Evolutionary conservation across 2,329 filamentous ascomycete species (phyloP).

Genomic region (Thielaviopsis euricoi): DNA sequence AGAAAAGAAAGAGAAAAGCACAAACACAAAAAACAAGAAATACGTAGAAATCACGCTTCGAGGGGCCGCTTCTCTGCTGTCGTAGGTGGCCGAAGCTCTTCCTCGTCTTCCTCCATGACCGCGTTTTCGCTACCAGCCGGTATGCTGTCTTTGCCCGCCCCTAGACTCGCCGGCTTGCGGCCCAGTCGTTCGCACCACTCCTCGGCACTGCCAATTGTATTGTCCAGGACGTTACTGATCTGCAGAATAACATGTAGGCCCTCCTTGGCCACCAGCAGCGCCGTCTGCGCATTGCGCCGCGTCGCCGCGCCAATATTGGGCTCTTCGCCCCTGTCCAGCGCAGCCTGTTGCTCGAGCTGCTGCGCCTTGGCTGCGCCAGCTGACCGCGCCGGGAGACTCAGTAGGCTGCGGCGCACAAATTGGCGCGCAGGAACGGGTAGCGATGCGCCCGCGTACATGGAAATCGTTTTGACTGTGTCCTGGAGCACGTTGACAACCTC

Average conservation of each 20-base stretch:
- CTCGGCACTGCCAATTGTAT: slow-evolving; percentile 80
- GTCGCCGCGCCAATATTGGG: slow-evolving; percentile 8
- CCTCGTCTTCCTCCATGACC: slow-evolving; percentile 14
- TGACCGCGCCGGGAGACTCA: slow-evolving; percentile 71
- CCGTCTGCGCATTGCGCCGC: slow-evolving; percentile 49
- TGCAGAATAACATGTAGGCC: slow-evolving; percentile 89
- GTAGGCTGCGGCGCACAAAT: slow-evolving; percentile 69
- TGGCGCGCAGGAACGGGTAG: slow-evolving; percentile 75
- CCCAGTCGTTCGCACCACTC: slow-evolving; percentile 75
- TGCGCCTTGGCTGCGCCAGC: slow-evolving; percentile 40
- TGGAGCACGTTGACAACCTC: slow-evolving; percentile 68
- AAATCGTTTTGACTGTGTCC: slow-evolving; percentile 68
- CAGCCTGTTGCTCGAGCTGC: slow-evolving; percentile 5
- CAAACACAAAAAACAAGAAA: not conserved
- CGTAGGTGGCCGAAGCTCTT: slow-evolving; percentile 13
- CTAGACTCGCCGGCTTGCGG: slow-evolving; percentile 15
- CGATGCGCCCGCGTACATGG: slow-evolving; percentile 78
- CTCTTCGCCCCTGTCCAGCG: slow-evolving; percentile 7
- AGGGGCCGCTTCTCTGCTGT: slow-evolving; percentile 13
- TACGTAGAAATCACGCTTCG: not conserved
- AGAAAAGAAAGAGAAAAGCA: not conserved
- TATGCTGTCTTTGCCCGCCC: not conserved
- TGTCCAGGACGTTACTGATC: slow-evolving; percentile 72
- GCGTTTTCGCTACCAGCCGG: slow-evolving; percentile 12
- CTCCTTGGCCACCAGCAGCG: slow-evolving; percentile 74